Percentiles rank a stretch among this genome's conserved stretches.
Conservation (phyloP, 352 stramenopile genomes). For the Phytopythium litorale region DNA sequence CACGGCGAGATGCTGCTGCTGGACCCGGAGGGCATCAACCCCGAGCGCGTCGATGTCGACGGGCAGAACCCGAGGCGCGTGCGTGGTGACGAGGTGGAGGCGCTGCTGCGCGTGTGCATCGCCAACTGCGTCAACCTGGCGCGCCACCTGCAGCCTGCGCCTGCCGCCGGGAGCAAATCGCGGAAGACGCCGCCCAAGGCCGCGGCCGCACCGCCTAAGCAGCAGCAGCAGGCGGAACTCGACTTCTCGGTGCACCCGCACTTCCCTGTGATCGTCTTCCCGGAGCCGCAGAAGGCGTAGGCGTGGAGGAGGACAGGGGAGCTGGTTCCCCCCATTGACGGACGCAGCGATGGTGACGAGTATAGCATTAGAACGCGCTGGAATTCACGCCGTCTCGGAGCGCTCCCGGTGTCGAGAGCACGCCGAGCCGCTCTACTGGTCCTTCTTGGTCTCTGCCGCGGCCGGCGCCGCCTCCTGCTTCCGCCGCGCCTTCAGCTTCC, state of each 20-base stretch:
- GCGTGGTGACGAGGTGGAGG: slow-evolving; percentile 43
- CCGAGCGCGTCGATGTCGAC: slow-evolving; percentile 6
- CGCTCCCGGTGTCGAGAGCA: neutral
- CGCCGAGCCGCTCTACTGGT: slow-evolving; percentile 4
- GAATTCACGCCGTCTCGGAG: neutral
- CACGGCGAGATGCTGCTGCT: slow-evolving; percentile 52
- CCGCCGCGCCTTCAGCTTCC: slow-evolving; percentile 9
- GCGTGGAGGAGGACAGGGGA: neutral
- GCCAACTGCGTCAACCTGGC: slow-evolving; percentile 59
- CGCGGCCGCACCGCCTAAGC: neutral
- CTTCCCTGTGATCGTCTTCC: slow-evolving; percentile 59
- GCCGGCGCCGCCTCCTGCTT: slow-evolving; percentile 9
- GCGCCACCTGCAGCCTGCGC: slow-evolving; percentile 35
- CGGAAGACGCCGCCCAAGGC: slow-evolving; percentile 18
- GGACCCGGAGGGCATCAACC: slow-evolving; percentile 27
- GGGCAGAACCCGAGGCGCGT: slow-evolving; percentile 16
- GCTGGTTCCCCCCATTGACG: neutral
- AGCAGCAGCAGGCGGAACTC: slow-evolving; percentile 23
- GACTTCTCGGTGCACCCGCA: slow-evolving; percentile 70
- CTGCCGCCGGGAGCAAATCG: slow-evolving; percentile 9
- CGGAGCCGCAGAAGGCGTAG: slow-evolving; percentile 12
- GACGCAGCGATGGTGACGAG: neutral
- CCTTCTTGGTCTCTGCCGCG: slow-evolving; percentile 9
- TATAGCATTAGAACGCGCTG: neutral
- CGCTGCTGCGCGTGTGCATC: slow-evolving; percentile 56